Base-by-base conservation (phyloP, 83 land plant genomes). In the Picea abies region DNA sequence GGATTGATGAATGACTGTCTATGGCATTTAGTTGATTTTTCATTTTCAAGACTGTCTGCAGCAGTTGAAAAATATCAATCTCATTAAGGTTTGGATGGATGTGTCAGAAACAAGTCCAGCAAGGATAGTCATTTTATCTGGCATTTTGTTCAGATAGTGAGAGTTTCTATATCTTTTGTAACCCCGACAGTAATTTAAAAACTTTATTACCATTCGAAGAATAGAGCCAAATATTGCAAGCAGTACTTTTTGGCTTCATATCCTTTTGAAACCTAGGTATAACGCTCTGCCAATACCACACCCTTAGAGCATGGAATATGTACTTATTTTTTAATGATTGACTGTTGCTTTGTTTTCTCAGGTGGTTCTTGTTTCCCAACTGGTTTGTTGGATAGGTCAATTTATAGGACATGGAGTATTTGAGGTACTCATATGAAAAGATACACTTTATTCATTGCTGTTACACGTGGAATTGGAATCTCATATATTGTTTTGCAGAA, bases 361-460 rank as follows among this genome's bases (percentile, higher is more conserved):
- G 99, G 92, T 96, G 25, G 97, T 87, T 14, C 78, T 89, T 39
- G 90, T 85, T 19, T 49, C 94, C 49, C 99, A 98, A 82, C 5
- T 94, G 15, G 29, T 94, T 58, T 96, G 99, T 76, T 98, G 99
- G 99, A 89, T 89, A 12, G 84, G 90, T 22, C 99, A 98, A 83
- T 93, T 96, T 77, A 72, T 94, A n/a, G 99, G 99, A 60, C 98
- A 97, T 87, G 98, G 94, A 14, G 84, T 93, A 10, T 97, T 94
- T 86, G 99, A 97, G 96, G 98, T 92, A 76, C 17, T 2, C 10
- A 4, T 15, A 22, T 39, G 52, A 22, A 64, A 19, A 41, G n/a
- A 22, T 19, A 26, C 72, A 80, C 58, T 63, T 65, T 20, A 22
- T 12, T 63, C n/a, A 63, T 80, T n/a, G 49, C 29, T 80, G 58